phyloP scores from a whole-genome alignment of 1,284 basidiomycete genomes.

The Cryptococcus sp. region DNA sequence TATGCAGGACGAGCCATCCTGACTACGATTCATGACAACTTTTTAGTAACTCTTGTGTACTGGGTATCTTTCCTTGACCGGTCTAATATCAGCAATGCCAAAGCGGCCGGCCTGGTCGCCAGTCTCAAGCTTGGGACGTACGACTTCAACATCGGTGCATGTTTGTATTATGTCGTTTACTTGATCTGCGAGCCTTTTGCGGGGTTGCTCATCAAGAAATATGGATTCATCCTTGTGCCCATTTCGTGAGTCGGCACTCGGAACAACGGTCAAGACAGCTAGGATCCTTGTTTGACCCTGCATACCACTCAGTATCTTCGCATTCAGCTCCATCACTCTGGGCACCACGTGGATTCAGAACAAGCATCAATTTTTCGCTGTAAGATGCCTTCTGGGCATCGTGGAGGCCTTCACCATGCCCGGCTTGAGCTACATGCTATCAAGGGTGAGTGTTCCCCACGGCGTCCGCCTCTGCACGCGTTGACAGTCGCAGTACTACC shows the following conservation, averaged over 20 bases:
- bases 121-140: conserved; percentile 20
- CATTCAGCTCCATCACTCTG: conserved; percentile 33
- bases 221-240: conserved; percentile 30
- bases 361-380: conserved; percentile 24
- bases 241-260: conserved; percentile 15
- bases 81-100: conserved; percentile 23
- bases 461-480: background rate
- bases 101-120: conserved; percentile 20
- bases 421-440: conserved; percentile 38
- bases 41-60: conserved; percentile 19
- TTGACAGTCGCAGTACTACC: conserved; percentile 22
- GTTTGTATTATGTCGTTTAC: conserved; percentile 25
- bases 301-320: conserved; percentile 3
- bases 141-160: conserved; percentile 27
- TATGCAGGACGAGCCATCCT: background rate
- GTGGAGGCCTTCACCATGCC: conserved; percentile 38
- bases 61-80: conserved; percentile 11
- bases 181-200: conserved; percentile 29
- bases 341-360: conserved; percentile 31
- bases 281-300: too few relatives aligned
- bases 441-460: conserved; percentile 14
- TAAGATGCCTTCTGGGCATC: conserved; percentile 31
- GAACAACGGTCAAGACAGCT: too few relatives aligned
- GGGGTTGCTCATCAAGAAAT: conserved; percentile 22
- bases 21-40: background rate